Evolutionary conservation across 352 stramenopile genomes (phyloP).

Genomic region (Globisporangium canariense): DNA sequence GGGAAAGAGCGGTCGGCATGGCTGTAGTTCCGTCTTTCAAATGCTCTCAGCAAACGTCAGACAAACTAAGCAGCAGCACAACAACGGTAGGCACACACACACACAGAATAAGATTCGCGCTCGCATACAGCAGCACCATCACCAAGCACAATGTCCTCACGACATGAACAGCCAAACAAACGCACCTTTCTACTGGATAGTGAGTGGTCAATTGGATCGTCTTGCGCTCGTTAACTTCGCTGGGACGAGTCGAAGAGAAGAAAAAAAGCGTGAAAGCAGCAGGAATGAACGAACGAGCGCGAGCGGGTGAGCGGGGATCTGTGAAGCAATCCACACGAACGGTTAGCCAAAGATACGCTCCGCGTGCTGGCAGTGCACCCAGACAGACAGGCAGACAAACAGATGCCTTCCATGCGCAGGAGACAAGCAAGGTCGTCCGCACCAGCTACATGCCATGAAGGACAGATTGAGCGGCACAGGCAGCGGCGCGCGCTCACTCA

Average conservation of each 20-base stretch:
- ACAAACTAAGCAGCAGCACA: not conserved
- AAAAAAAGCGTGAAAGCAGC: not conserved
- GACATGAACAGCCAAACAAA: not conserved
- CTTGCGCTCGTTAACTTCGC: not conserved
- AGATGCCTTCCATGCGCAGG: not conserved
- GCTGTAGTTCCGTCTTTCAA: not conserved
- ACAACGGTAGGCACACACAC: not conserved
- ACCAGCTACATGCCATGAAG: not conserved
- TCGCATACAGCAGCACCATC: not conserved
- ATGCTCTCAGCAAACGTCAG: not conserved
- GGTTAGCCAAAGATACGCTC: not conserved
- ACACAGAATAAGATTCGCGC: not conserved
- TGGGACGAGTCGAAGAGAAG: not conserved
- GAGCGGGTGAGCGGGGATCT: not conserved
- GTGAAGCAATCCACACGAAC: not conserved
- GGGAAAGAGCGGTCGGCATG: slow-evolving; percentile 64
- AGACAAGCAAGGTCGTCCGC: not conserved
- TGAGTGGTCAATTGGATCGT: not conserved
- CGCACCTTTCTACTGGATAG: not conserved
- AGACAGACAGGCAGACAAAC: too few relatives aligned
- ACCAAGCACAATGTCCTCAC: not conserved
- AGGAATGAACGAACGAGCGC: not conserved
- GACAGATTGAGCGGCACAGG: not conserved
- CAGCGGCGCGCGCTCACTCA: not conserved
- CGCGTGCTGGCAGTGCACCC: not conserved